Evolutionary conservation across 257 asterid species (phyloP).

Genomic region (Solanum gandarillasii): DNA sequence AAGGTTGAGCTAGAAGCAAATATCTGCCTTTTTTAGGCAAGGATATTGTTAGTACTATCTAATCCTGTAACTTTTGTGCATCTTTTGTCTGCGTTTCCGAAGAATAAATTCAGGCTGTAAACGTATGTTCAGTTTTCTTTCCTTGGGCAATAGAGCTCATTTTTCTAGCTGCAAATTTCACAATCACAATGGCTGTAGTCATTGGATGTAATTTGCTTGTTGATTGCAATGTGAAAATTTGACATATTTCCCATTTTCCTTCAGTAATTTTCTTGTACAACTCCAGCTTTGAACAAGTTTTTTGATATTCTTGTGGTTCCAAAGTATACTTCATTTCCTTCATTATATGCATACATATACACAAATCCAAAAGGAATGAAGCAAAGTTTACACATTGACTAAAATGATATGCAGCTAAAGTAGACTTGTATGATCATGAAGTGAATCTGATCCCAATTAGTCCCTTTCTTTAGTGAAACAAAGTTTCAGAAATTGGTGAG

Average conservation of each 20-base stretch:
- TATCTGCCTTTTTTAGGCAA: conserved; percentile 1
- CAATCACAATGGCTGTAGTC: not conserved
- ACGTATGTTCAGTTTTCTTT: not conserved
- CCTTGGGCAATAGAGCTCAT: not conserved
- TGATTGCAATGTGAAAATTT: not conserved
- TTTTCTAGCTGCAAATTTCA: not conserved
- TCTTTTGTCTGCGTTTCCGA: conserved; percentile 14
- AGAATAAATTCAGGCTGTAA: conserved; percentile 11
- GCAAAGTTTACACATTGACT: not conserved
- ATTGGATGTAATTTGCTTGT: not conserved
- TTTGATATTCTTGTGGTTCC: not conserved
- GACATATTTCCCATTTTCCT: not conserved
- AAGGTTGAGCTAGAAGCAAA: conserved; percentile 5
- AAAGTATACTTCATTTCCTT: no score
- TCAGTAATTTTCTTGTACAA: not conserved
- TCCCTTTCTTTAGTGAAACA: not conserved
- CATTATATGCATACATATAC: not conserved
- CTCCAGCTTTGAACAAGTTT: not conserved
- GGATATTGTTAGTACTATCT: conserved; percentile 21
- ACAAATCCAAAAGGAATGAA: not conserved
- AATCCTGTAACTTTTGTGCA: conserved; percentile 27
- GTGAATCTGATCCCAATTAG: not conserved
- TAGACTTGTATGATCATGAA: not conserved
- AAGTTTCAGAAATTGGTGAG: not conserved
- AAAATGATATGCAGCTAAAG: not conserved